Conservation (phyloP, 1,139 yeast species). For the Diutina mesorugosa region DNA sequence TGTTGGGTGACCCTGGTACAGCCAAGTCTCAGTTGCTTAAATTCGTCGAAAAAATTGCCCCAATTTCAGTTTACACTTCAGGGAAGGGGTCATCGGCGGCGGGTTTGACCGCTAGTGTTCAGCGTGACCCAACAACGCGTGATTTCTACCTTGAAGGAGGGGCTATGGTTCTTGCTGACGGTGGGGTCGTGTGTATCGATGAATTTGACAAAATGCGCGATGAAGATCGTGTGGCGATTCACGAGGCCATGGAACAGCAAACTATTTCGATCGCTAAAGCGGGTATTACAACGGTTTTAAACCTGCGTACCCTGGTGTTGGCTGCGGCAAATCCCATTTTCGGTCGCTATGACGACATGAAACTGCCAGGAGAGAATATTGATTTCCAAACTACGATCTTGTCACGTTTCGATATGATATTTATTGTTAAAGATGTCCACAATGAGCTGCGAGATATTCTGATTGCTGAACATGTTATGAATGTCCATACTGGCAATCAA, state of each 20-base stretch:
- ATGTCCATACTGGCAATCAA: constrained; percentile 76
- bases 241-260: constrained; percentile 99
- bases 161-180: constrained; percentile 98
- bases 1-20: constrained; percentile 98
- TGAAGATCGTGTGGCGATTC: constrained; percentile 97
- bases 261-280: constrained; percentile 99
- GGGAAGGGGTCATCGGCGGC: constrained; percentile 99
- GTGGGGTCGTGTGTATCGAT: constrained; percentile 98
- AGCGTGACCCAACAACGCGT: constrained; percentile 75
- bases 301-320: constrained; percentile 88
- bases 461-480: constrained; percentile 91
- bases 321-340: constrained; percentile 98
- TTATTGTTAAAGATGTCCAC: constrained; percentile 92
- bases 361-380: constrained; percentile 94
- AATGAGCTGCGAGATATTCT: constrained; percentile 75
- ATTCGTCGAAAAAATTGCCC: constrained; percentile 89
- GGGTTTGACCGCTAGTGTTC: constrained; percentile 96
- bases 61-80: constrained; percentile 90
- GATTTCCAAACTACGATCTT: constrained; percentile 95
- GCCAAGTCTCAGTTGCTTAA: constrained; percentile 93
- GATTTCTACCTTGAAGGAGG: constrained; percentile 98
- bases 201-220: constrained; percentile 99
- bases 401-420: constrained; percentile 97
- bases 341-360: constrained; percentile 92
- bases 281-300: constrained; percentile 91